Percentiles rank a stretch among this genome's conserved stretches.
Evolutionary conservation across 2,329 filamentous ascomycete genomes (phyloP).

Genomic region (Ophiocordyceps camponoti-floridani): DNA sequence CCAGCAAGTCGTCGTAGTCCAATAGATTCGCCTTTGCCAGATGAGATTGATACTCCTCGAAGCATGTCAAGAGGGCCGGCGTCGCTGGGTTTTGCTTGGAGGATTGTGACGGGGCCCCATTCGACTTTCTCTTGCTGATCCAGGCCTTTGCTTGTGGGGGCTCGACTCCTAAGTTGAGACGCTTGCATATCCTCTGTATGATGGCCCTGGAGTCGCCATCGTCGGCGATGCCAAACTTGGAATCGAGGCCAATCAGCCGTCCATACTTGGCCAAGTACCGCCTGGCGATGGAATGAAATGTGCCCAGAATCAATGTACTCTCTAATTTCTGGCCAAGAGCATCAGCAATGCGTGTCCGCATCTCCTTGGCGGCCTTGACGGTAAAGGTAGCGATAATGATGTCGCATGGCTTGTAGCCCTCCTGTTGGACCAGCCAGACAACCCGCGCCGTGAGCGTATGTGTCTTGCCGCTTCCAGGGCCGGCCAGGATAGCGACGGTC

Average conservation of each 20-base stretch:
- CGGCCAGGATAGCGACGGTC: slow-evolving; percentile 49
- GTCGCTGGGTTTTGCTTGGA: slow-evolving; percentile 17
- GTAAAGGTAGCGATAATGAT: slow-evolving; percentile 95
- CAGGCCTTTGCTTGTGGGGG: slow-evolving; percentile 51
- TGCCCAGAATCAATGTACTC: slow-evolving; percentile 67
- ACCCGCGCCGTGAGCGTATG: slow-evolving; percentile 88
- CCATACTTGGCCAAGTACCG: slow-evolving; percentile 76
- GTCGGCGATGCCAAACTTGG: slow-evolving; percentile 84
- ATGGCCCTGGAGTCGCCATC: slow-evolving; percentile 64
- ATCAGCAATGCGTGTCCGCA: slow-evolving; percentile 71
- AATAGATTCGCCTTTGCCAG: slow-evolving; percentile 63
- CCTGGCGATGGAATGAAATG: slow-evolving; percentile 84
- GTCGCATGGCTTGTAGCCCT: slow-evolving; percentile 61
- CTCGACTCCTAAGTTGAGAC: slow-evolving; percentile 50
- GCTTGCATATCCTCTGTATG: slow-evolving; percentile 66
- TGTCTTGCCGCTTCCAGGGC: slow-evolving; percentile 68
- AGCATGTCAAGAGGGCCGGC: slow-evolving; percentile 49
- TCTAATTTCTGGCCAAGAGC: slow-evolving; percentile 65
- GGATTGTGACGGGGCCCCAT: slow-evolving; percentile 24
- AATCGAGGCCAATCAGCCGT: slow-evolving; percentile 60
- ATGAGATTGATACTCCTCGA: slow-evolving; percentile 60
- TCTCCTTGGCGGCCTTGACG: slow-evolving; percentile 83
- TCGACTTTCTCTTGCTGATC: slow-evolving; percentile 53
- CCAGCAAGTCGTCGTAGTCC: slow-evolving; percentile 85
- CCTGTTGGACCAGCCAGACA: slow-evolving; percentile 64